Base-by-base conservation (phyloP, 2,329 filamentous ascomycete genomes). In the Endocalyx cinctus region DNA sequence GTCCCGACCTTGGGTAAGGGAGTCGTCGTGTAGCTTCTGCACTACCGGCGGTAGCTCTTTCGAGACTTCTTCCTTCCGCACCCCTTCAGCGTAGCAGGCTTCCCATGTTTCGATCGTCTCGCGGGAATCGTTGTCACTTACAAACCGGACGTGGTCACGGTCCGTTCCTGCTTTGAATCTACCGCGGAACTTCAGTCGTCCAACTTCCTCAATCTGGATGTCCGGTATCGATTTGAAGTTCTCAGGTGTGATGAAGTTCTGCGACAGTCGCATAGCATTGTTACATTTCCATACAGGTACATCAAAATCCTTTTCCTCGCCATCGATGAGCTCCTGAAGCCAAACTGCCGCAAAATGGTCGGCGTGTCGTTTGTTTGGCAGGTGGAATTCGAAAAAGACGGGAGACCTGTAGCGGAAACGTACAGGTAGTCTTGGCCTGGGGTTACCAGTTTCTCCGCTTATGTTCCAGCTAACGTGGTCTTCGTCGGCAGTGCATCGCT, bases 41-140 rank as follows among this genome's bases (percentile, higher is more conserved):
- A 90, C 72, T 10, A 75, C 63, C 1, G 80, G 76, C 0, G 88
- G 86, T 0, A 95, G 68, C 50, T 94, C 83, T 16, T 79, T 73
- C 8, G 74, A 66, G 1, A 96, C 87, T 17, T 78, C 73, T 35
- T 80, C 74, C 11, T 70, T 63, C 3, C 92, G 79, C 0, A 95
- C 86, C 10, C 90, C 90, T 58, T 97, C 89, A 0, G 87, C 79
- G 25, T 84, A 77, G 57, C 90, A 96, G 1, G 88, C 86, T 59
- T 96, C 88, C 87, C 89, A 97, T 0, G 84, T 85, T 63, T 97
- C 90, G 44, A 87, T 94, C 0, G 89, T 96, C 66, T 97, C 92
- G 19, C 90, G 82, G 2, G 84, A 82, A 55, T 94, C 81, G 51
- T 94, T 95, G 58, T 94, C 86, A 29, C 79, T 76, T 15, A 95